Conservation (phyloP, 345 rosid species). For the Eucalyptus rudis region DNA sequence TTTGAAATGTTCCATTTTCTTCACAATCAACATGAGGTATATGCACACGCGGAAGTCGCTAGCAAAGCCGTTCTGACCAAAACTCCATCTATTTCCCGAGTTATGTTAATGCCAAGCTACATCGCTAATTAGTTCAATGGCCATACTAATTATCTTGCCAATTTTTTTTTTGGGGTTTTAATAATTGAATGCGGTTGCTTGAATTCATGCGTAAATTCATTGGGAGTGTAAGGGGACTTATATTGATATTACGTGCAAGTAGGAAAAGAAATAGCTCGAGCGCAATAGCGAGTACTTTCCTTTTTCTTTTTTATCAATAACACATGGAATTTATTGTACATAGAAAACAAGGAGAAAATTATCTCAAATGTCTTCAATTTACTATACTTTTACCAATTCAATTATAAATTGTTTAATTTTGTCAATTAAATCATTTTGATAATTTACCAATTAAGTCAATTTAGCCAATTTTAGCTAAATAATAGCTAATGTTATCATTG, state of each 20-base stretch:
- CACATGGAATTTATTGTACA: neutral
- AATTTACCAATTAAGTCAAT: neutral
- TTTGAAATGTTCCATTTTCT: neutral
- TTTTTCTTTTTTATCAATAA: neutral
- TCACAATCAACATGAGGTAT: neutral
- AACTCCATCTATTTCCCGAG: neutral
- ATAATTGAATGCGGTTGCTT: neutral
- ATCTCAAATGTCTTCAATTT: too few species aligned
- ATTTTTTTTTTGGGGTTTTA: neutral
- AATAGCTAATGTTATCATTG: too few species aligned
- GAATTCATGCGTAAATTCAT: neutral
- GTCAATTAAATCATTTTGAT: too few species aligned
- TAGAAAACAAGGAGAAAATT: too few species aligned
- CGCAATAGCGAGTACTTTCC: neutral
- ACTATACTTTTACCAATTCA: too few species aligned
- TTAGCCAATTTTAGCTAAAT: neutral
- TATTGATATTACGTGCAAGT: neutral
- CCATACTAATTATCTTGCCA: neutral
- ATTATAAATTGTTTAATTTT: too few species aligned
- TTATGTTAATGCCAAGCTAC: neutral
- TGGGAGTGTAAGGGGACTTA: neutral
- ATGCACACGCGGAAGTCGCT: neutral
- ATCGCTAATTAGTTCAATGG: neutral
- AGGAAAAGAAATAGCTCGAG: neutral
- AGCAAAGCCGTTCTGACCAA: neutral